Evolutionary conservation across 2,329 filamentous ascomycete species (phyloP).

Genomic region (Pseudogymnoascus sp.): DNA sequence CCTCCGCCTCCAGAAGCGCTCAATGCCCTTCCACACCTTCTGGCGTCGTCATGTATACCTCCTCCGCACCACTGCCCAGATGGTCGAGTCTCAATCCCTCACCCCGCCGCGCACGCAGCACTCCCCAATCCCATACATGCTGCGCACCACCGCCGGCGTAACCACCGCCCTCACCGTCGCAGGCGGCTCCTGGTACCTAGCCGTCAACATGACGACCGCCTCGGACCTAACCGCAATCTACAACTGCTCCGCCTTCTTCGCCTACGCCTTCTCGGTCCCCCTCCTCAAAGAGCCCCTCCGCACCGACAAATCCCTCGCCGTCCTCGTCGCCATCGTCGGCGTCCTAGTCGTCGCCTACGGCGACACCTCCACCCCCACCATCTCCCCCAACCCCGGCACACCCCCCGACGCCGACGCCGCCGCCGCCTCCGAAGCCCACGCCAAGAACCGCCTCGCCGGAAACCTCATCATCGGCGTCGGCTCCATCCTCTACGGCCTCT

Average conservation of each 20-base stretch:
- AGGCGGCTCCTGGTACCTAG: conserved; percentile 90
- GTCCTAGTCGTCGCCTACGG: conserved; percentile 96
- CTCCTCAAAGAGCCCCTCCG: conserved; percentile 77
- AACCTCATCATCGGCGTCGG: conserved; percentile 89
- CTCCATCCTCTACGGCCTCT: conserved; percentile 88
- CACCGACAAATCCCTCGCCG: conserved; percentile 76
- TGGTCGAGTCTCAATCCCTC: conserved; percentile 75
- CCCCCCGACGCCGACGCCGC: conserved; percentile 22
- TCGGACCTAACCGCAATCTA: conserved; percentile 96
- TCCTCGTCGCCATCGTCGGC: conserved; percentile 76
- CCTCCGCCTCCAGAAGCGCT: conserved; percentile 69
- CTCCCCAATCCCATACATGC: conserved; percentile 62
- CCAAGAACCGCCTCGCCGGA: conserved; percentile 64
- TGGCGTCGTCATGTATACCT: conserved; percentile 65
- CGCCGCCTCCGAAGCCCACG: conserved; percentile 31
- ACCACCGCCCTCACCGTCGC: conserved; percentile 83
- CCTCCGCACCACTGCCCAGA: conserved; percentile 61
- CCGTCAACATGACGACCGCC: conserved; percentile 85
- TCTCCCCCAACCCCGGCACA: conserved; percentile 36
- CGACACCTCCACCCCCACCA: conserved; percentile 40
- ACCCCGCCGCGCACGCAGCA: conserved; percentile 41
- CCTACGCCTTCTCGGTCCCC: conserved; percentile 92
- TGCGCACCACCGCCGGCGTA: conserved; percentile 70
- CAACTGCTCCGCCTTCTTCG: conserved; percentile 98
- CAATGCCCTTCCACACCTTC: conserved; percentile 73